A percentile compares a stretch with the other conserved stretches of the same genome.
phyloP scores from a whole-genome alignment of 495 filamentous ascomycete genomes.

The Aspergillus wentii region DNA sequence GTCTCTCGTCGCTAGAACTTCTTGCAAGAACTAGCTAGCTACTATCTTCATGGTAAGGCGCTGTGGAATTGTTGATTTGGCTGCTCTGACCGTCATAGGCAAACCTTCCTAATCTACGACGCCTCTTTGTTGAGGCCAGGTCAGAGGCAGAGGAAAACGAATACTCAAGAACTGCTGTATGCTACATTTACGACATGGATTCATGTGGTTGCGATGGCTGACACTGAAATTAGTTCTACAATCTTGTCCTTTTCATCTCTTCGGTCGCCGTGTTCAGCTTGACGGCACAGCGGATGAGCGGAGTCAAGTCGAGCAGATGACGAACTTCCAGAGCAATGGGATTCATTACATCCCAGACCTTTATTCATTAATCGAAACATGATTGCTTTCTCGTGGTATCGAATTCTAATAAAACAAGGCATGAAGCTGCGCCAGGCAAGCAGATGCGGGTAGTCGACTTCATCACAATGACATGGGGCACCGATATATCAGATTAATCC shows the following conservation, averaged over 20 bases:
- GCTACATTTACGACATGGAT: background rate
- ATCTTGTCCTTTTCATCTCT: constrained; percentile 90
- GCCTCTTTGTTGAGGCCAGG: constrained; percentile 92
- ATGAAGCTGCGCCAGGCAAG: constrained; percentile 3
- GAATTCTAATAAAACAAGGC: background rate
- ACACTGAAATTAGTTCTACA: constrained; percentile 75
- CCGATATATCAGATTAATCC: constrained; percentile 31
- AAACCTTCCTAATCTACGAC: constrained; percentile 89
- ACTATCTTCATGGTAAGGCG: constrained; percentile 11
- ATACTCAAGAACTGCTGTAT: constrained; percentile 86
- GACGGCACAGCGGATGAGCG: constrained; percentile 70
- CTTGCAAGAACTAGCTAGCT: too few relatives aligned
- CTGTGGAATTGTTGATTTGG: too few relatives aligned
- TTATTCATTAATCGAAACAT: too few relatives aligned
- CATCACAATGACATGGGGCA: background rate
- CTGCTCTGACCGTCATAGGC: constrained; percentile 49
- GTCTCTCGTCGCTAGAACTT: too few relatives aligned
- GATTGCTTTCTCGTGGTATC: too few relatives aligned
- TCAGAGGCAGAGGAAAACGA: constrained; percentile 92
- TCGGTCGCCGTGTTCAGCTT: constrained; percentile 91
- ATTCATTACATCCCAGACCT: too few relatives aligned
- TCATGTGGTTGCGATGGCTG: background rate
- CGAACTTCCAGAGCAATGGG: constrained; percentile 2
- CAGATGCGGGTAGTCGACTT: background rate
- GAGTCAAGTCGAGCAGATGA: constrained; percentile 35